A percentile compares a stretch with the other conserved stretches of the same genome.
Conservation (phyloP, 169 alveolate species). For the Babesia divergens region DNA sequence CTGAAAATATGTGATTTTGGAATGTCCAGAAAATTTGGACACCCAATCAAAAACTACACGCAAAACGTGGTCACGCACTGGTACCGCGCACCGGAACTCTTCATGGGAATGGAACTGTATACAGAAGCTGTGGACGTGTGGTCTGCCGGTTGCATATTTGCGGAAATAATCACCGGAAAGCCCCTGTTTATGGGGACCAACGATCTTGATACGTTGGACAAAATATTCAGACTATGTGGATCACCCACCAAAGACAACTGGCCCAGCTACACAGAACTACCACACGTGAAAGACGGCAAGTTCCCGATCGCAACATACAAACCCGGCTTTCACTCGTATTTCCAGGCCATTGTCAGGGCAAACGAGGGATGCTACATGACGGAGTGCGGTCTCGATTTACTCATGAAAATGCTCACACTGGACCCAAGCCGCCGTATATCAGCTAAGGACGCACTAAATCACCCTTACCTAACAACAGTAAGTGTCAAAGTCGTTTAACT, state of each 20-base stretch:
- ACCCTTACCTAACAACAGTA: constrained; percentile 79
- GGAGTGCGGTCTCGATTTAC: constrained; percentile 89
- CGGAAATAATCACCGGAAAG: constrained; percentile 83
- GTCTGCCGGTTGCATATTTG: constrained; percentile 95
- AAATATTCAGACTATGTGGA: constrained; percentile 88
- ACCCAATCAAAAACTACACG: constrained; percentile 85
- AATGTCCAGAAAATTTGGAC: constrained; percentile 87
- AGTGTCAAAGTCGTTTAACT: background rate
- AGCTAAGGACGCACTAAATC: constrained; percentile 91
- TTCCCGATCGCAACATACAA: constrained; percentile 57
- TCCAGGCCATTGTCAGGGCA: constrained; percentile 34
- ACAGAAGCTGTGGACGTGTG: constrained; percentile 95
- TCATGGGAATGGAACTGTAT: constrained; percentile 91
- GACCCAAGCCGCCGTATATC: constrained; percentile 91
- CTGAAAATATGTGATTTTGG: constrained; percentile 88
- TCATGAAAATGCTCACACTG: constrained; percentile 87
- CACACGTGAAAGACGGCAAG: constrained; percentile 54
- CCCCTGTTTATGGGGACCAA: constrained; percentile 86
- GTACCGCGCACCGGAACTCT: constrained; percentile 97
- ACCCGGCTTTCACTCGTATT: constrained; percentile 63
- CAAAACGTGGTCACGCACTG: constrained; percentile 95
- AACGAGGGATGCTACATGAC: constrained; percentile 66
- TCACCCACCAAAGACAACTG: constrained; percentile 81
- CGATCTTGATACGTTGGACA: constrained; percentile 84
- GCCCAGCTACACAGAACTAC: constrained; percentile 69